Base-by-base conservation (phyloP, 2,329 filamentous ascomycete species). In the Onygenales sp. region DNA sequence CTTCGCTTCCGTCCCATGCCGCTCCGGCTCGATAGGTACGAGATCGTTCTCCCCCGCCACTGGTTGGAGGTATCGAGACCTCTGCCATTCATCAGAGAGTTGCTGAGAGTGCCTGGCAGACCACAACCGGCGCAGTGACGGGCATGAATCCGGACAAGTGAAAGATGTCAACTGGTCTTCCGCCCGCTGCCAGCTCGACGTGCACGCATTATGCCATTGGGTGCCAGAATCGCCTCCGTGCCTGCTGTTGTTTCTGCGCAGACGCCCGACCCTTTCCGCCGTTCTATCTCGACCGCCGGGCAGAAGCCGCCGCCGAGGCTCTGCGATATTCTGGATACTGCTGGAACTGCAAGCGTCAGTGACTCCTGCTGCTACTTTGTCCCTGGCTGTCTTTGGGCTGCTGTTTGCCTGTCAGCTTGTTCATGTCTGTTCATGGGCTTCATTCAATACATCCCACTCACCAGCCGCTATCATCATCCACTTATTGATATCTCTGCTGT, bases 171-270 rank as follows among this genome's bases (percentile, higher is more conserved):
- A 49, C 27, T 39, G 37, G 46, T 4, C 34, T 36, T 49, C 13
- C 34, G 33, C 34, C 34, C 27, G 17, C 46, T 47, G 52, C 52
- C 33, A 47, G 49, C 54, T 39, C 52, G 34, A 56, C 21, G 45
- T 62, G 53, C 53, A 51, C 54, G 50, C 56, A 61, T 52, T 51
- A 61, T 61, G 58, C 54, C 45, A 56, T 56, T 52, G 50, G 55
- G 51, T 60, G 56, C 56, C 54, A 52, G 27, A 44, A 45, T 17
- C 52, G 56, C 51, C 58, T 47, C 31, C 51, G 54, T 17, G 45
- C 51, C 42, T 50, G 52, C 51, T 54, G 54, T 47, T 60, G 52
- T 48, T 54, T 50, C 39, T 59, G 52, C 53, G 39, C 51, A 36
- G 48, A 54, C 13, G 32, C 46, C 17, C 45, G 39, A 40, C 49